phyloP scores from a whole-genome alignment of 208 protist genomes.

The Acanthamoeba polyphaga region DNA sequence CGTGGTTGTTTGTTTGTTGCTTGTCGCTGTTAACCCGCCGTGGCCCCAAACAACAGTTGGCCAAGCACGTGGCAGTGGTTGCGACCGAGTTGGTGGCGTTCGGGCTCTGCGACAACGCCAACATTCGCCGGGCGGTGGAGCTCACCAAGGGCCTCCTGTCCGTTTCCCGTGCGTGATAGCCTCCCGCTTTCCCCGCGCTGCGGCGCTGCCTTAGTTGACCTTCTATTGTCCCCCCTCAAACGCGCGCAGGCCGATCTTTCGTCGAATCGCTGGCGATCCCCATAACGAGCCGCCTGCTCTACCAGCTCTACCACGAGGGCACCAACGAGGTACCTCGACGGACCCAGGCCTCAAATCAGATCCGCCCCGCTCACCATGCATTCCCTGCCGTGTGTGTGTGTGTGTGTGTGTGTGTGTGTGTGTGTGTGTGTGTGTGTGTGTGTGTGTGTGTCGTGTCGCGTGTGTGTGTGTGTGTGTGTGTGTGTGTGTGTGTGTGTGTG shows the following conservation, averaged over 20 bases:
- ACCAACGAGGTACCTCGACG: neutral
- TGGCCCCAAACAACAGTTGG: neutral
- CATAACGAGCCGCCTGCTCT: neutral
- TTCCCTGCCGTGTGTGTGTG: too few species aligned
- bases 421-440: too few species aligned
- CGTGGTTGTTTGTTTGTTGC: too few species aligned
- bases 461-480: too few species aligned
- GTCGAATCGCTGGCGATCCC: conserved; percentile 22
- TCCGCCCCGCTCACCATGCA: neutral
- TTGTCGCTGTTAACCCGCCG: too few species aligned
- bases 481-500: too few species aligned
- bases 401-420: too few species aligned
- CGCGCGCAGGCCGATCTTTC: neutral
- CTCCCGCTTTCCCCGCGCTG: too few species aligned
- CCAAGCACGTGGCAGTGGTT: neutral
- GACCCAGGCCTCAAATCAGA: neutral
- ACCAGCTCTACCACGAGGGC: conserved; percentile 52
- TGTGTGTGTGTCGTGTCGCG: too few species aligned
- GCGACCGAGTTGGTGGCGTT: conserved; percentile 13
- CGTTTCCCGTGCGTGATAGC: neutral
- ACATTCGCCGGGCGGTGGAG: neutral
- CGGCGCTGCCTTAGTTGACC: neutral
- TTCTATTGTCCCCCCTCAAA: neutral
- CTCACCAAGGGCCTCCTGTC: conserved; percentile 20
- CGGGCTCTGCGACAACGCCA: conserved; percentile 7